Base-by-base conservation (phyloP, 225 moss, liverwort and hornwort species). In the Straminergon stramineum region DNA sequence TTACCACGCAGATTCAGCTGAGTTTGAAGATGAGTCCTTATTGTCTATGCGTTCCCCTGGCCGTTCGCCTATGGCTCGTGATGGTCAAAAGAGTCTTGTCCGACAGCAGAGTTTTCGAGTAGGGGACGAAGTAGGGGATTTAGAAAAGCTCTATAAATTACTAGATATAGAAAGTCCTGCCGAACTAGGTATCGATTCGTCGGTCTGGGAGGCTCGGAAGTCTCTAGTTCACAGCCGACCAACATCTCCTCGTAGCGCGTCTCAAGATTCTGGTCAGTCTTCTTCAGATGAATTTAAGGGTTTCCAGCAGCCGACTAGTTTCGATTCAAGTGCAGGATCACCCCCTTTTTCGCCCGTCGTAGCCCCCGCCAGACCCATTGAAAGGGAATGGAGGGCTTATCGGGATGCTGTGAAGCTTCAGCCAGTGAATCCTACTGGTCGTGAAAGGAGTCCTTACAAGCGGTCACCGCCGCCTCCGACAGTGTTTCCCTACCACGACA, bases 141-240 rank as follows among this genome's bases (percentile, higher is more conserved):
- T 95, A 82, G 75, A 88, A 27, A 60, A 60, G 32, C 92, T 95
- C 17, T 90, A 64, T 71, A 81, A 86, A 48, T 81, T 83, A 62
- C 89, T 95, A 63, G 84, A 91, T 48, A 64, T 93, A 73, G 83
- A 32, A 55, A 92, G 89, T 55, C 89, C 90, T 90, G 92, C 89
- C 66, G 93, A 91, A 52, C 92, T 95, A 74, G 95, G 91, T 81
- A 95, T 95, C 57, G 79, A 89, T 60, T 55, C 87, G 45, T 88
- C 92, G 30, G 95, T 90, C 41, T 95, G 95, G 95, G 91, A 91
- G 84, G 92, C 93, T 73, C 95, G 95, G 52, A 95, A 95, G 51
- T 89, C 90, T 82, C 9, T 64, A 31, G 78, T 87, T 14, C 61
- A 89, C 86, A 94, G 92, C 67, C 86, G 94, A 60, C 92, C 93